Evolutionary conservation across 1,284 basidiomycete genomes (phyloP), one percentile per base, ranked within the genome.

Genomic region (Rhodotorula sp.): DNA sequence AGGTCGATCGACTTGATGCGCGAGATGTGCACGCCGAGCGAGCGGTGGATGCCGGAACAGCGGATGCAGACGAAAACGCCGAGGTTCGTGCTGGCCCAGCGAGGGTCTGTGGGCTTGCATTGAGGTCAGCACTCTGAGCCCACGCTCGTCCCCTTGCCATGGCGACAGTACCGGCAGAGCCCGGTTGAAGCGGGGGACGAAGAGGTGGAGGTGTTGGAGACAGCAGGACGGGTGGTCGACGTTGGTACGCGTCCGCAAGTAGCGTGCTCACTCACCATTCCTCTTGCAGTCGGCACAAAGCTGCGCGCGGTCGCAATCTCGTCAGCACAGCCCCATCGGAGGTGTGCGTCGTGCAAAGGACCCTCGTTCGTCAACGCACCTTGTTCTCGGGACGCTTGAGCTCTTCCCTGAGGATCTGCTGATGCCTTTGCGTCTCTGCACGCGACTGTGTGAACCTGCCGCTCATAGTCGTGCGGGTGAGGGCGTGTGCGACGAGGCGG

Each of bases 41-140:
- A 90, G 51, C 96, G 89, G 81, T 99, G 95, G 68, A 98, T 91
- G 46, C 95, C 95, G n/a, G 94, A 97, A 82, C 95, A 99, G 69
- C 95, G 87, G 76, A 99, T 98, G 80, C 95, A 99, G 36, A 74
- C 70, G 66, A 71, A 63, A 47, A 79, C 88, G 77, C 80, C 93
- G 88, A 98, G 81, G 80, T 98, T 99, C 92, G 94, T 97, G 2
- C 93, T 94, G 29, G 95, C 95, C 95, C 95, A 99, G 79, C 95
- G 85, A 49, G 95, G 92, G 84, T 98, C 95, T 95, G 39, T 57
- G 47, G n/a, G n/a, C 48, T 34, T 44, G 22, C 11, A 15, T 44
- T 10, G 39, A 15, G 39, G 39, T 44, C 39, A 44, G 39, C 39
- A n/a, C 19, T 44, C 39, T 44, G 39, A 44, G n/a, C n/a, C 39